Conservation (phyloP, 1,139 yeast species). For the Candida sanyaensis region DNA sequence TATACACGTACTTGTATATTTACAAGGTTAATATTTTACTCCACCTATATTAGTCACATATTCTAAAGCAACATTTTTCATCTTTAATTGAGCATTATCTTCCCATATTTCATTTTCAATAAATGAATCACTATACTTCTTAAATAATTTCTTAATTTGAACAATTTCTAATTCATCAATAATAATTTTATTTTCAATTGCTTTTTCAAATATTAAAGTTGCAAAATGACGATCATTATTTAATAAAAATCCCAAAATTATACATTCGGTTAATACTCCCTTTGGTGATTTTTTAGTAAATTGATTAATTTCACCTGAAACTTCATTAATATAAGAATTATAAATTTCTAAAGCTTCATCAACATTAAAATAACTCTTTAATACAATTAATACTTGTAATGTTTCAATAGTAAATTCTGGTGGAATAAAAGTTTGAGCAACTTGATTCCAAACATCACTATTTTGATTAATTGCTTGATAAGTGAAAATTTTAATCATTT, state of each 20-base stretch:
- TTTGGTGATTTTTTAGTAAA: slow-evolving; percentile 39
- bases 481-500: slow-evolving; percentile 31
- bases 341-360: slow-evolving; percentile 46
- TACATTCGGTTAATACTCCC: slow-evolving; percentile 54
- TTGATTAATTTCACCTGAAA: slow-evolving; percentile 37
- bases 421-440: slow-evolving; percentile 48
- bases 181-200: slow-evolving; percentile 44
- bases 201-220: slow-evolving; percentile 57
- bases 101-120: slow-evolving; percentile 33
- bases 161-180: slow-evolving; percentile 45
- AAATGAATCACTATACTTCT: slow-evolving; percentile 58
- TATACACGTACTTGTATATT: no score
- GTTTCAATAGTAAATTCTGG: slow-evolving; percentile 37
- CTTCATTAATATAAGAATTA: slow-evolving; percentile 48
- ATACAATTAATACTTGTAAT: slow-evolving; percentile 49
- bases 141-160: slow-evolving; percentile 47
- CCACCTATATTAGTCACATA: slow-evolving; percentile 10
- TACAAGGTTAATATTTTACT: background rate
- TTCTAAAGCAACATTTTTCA: slow-evolving; percentile 9
- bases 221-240: slow-evolving; percentile 65
- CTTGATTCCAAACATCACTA: slow-evolving; percentile 30
- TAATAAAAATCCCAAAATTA: slow-evolving; percentile 49
- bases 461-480: slow-evolving; percentile 43
- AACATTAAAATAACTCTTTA: slow-evolving; percentile 37
- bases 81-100: slow-evolving; percentile 7